These are phyloP conservation scores for Citrus reticulata DNA, from an alignment of 345 rosid genomes.

Conservation along the genomic window DNA sequence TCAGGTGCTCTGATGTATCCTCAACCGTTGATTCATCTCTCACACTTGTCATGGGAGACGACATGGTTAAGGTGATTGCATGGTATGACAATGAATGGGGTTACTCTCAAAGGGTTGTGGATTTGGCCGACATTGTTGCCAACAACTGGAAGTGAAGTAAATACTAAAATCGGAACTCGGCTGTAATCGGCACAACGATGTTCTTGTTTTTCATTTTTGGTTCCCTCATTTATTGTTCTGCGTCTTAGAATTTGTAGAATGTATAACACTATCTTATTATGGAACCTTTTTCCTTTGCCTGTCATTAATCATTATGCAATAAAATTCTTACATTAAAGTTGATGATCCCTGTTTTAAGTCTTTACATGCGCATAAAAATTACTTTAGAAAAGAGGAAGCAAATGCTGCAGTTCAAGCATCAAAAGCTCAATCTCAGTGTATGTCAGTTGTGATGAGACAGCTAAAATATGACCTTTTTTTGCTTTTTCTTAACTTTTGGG, in stretches of 20 bases:
- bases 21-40: slow-evolving; percentile 83
- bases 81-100: slow-evolving; percentile 99
- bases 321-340: slow-evolving; percentile 14
- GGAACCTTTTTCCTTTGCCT: slow-evolving; percentile 10
- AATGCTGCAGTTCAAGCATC: no score
- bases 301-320: slow-evolving; percentile 14
- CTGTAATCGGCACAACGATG: background rate
- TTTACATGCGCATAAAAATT: background rate
- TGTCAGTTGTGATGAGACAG: no score
- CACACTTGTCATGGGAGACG: slow-evolving; percentile 99
- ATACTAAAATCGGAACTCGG: background rate
- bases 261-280: slow-evolving; percentile 14
- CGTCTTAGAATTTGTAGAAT: slow-evolving; percentile 18
- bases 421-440: no score
- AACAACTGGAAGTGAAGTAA: slow-evolving; percentile 64
- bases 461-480: no score
- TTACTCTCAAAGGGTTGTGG: slow-evolving; percentile 96
- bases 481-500: rapidly evolving
- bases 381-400: no score
- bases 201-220: slow-evolving; percentile 25
- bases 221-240: slow-evolving; percentile 10
- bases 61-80: slow-evolving; percentile 96
- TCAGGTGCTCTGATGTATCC: slow-evolving; percentile 89
- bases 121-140: slow-evolving; percentile 92
- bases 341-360: background rate